phyloP scores from a whole-genome alignment of 73 alveolate species.

The Stentor coeruleus region DNA sequence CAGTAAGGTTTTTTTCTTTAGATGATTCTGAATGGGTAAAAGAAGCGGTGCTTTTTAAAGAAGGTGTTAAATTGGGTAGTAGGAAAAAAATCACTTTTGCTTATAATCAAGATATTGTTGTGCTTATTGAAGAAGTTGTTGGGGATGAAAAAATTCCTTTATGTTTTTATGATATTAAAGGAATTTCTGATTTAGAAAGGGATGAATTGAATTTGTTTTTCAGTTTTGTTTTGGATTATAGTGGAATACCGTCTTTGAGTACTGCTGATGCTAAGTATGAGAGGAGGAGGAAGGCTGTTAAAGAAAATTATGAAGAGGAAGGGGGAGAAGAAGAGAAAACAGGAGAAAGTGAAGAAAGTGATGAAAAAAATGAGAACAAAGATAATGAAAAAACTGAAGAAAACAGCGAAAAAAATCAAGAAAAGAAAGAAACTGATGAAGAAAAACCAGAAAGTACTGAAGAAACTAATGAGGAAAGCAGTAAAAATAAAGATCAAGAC shows the following conservation, averaged over 20 bases:
- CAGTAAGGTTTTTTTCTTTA: background rate
- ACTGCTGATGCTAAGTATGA: constrained; percentile 5
- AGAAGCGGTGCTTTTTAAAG: background rate
- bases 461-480: background rate
- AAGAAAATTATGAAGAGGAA: no score
- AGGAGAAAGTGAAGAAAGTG: background rate
- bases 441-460: background rate
- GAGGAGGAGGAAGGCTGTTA: no score
- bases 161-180: background rate
- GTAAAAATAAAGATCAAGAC: background rate
- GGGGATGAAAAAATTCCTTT: background rate
- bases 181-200: background rate
- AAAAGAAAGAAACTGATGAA: background rate
- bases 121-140: background rate
- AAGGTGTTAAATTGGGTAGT: background rate
- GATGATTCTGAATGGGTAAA: background rate
- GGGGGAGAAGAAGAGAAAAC: background rate
- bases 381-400: background rate
- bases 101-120: background rate
- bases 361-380: background rate
- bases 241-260: background rate
- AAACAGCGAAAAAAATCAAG: background rate
- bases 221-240: background rate
- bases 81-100: background rate
- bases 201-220: background rate